Evolutionary conservation across 495 filamentous ascomycete species (phyloP), one percentile per base, ranked within the genome.

Genomic region (Glarea lozoyensis): DNA sequence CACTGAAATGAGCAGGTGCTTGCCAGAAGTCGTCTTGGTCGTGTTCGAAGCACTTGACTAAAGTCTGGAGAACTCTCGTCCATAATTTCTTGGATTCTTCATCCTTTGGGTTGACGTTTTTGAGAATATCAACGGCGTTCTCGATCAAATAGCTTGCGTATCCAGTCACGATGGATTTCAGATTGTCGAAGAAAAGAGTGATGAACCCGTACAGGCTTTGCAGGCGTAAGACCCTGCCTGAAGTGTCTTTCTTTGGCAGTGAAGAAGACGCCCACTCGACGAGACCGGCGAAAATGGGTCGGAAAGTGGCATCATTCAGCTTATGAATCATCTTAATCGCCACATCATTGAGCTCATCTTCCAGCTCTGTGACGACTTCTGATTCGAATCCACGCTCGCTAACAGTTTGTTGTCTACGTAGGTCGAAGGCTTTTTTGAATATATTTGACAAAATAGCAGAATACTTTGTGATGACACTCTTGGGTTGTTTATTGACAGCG

Each of bases 251-350:
- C 62, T 79, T 83, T 17, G 79, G 62, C n/a, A 70, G 62, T 43
- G 45, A 65, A 44, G 45, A 62, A 56, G 46, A 36, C 0, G 83
- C 76, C 87, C 88, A 94, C 23, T 94, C 88, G 17, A 89, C 67
- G 4, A 95, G 61, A 42, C 78, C 76, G 12, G 76, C 70, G 60
- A 97, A 97, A 39, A 97, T 78, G 0, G 92, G 92, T n/a, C 89
- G 76, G 75, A 97, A 98, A 13, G 84, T 76, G n/a, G 82, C 77
- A 60, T 98, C 93, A 61, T 95, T 97, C 16, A 97, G 73, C 70
- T 96, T 96, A 65, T 93, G 85, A 38, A 92, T 84, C 79, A 94
- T 89, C 59, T 86, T 83, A 29, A 97, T 76, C 0, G 78, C 79
- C 2, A 79, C 69, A 10, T 80, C 69, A 50, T 85, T 78, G 41